A percentile compares a stretch with the other conserved stretches of the same genome.
Evolutionary conservation across 768 basidiomycete species (phyloP).

Genomic region (Boletellus emodensis): DNA sequence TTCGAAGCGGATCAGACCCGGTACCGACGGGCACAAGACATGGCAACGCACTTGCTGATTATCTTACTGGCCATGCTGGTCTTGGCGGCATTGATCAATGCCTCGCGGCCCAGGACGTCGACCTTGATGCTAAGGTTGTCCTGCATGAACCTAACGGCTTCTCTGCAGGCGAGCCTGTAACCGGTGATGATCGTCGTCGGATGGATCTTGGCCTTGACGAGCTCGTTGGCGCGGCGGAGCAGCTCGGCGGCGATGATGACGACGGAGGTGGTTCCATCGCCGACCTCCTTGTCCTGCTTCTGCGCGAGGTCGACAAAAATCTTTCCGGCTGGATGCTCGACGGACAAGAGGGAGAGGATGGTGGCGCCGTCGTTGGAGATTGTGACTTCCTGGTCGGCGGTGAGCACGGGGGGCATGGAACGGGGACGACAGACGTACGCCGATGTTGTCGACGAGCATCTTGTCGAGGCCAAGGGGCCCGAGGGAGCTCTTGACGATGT

Average conservation of each 20-base stretch:
- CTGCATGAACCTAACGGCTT: constrained; percentile 97
- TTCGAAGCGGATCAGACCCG: constrained; percentile 30
- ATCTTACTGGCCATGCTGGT: constrained; percentile 99
- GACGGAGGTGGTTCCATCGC: constrained; percentile 98
- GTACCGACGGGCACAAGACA: neutral
- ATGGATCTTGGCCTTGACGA: constrained; percentile 97
- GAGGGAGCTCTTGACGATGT: constrained; percentile 93
- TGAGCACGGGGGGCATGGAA: constrained; percentile 6
- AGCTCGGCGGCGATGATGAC: constrained; percentile 98
- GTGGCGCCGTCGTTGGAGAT: constrained; percentile 99
- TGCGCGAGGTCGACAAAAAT: constrained; percentile 98
- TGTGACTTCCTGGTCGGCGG: constrained; percentile 78
- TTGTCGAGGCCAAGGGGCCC: constrained; percentile 95
- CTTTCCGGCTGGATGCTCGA: constrained; percentile 95
- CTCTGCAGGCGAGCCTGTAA: constrained; percentile 92
- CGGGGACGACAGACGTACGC: constrained; percentile 48
- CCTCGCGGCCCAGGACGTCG: constrained; percentile 86
- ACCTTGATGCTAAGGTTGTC: constrained; percentile 96
- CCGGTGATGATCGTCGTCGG: constrained; percentile 99
- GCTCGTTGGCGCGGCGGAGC: constrained; percentile 92
- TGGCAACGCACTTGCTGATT: constrained; percentile 80
- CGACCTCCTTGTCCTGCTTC: constrained; percentile 99
- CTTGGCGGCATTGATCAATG: constrained; percentile 93
- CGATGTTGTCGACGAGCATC: constrained; percentile 98
- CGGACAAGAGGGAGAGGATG: constrained; percentile 89